phyloP scores from a whole-genome alignment of 305 asterid species.

The Fraxinus sp. region DNA sequence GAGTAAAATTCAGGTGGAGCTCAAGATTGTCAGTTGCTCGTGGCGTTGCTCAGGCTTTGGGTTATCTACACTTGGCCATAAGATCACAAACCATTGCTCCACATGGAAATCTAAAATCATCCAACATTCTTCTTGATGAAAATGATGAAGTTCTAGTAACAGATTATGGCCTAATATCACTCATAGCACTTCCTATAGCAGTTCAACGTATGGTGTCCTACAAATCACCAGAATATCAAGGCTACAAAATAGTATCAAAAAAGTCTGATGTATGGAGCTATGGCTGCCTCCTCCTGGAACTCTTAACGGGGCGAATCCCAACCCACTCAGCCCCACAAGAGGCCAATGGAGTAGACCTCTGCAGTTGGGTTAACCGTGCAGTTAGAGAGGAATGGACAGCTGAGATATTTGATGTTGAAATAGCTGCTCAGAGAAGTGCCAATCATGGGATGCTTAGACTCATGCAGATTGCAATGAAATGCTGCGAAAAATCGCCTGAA shows the following conservation, averaged over 20 bases:
- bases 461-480: slow-evolving; percentile 62
- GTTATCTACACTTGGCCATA: slow-evolving; percentile 50
- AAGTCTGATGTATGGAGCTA: slow-evolving; percentile 78
- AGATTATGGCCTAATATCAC: slow-evolving; percentile 62
- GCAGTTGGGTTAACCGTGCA: slow-evolving; percentile 77
- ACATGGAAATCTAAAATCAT: slow-evolving; percentile 65
- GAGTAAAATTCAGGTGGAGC: slow-evolving; percentile 65
- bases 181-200: slow-evolving; percentile 55
- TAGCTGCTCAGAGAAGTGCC: slow-evolving; percentile 60
- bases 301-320: slow-evolving; percentile 56
- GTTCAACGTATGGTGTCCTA: slow-evolving; percentile 59
- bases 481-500: slow-evolving; percentile 66
- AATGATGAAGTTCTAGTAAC: slow-evolving; percentile 49
- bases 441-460: slow-evolving; percentile 58
- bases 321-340: slow-evolving; percentile 46
- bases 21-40: slow-evolving; percentile 60
- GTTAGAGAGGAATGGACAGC: slow-evolving; percentile 95
- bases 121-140: slow-evolving; percentile 64
- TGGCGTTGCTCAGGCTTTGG: slow-evolving; percentile 56
- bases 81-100: slow-evolving; percentile 42
- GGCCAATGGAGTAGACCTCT: slow-evolving; percentile 51
- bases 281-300: slow-evolving; percentile 67
- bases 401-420: slow-evolving; percentile 74
- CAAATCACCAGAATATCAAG: slow-evolving; percentile 60
- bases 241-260: slow-evolving; percentile 41